Evolutionary conservation across 805 yeast species (phyloP).

Genomic region (Nakazawaea ishiwadae): DNA sequence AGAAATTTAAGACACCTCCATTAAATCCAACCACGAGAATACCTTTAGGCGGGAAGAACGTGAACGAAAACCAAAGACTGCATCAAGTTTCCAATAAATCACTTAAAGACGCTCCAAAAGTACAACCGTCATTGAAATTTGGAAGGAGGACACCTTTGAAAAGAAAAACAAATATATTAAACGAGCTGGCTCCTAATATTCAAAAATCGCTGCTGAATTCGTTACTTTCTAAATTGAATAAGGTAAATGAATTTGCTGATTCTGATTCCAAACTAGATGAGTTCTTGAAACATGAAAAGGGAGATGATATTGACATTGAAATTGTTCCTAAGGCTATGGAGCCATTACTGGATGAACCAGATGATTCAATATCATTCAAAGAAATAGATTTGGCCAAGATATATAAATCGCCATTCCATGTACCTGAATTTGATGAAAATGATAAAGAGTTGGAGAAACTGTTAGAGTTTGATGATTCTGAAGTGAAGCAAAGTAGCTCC

Average conservation of each 20-base stretch:
- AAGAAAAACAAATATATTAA: neutral
- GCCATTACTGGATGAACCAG: conserved; percentile 9
- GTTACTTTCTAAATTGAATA: conserved; percentile 1
- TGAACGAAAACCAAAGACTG: neutral
- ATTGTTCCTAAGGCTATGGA: neutral
- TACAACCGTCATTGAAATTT: neutral
- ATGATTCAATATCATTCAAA: conserved; percentile 10
- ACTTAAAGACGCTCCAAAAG: neutral
- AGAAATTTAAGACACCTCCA: conserved; percentile 10
- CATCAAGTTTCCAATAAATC: neutral
- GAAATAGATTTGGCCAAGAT: conserved; percentile 6
- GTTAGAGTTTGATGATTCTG: neutral
- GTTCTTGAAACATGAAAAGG: conserved; percentile 3
- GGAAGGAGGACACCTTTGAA: neutral
- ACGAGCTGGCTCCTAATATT: neutral
- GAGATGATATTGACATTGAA: conserved; percentile 7
- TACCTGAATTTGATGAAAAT: neutral
- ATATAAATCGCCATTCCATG: conserved; percentile 9
- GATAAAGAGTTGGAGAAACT: neutral
- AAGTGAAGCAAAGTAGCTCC: neutral
- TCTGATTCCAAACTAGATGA: conserved; percentile 8
- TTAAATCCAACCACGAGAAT: neutral
- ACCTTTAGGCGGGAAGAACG: conserved; percentile 2
- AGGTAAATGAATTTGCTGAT: neutral
- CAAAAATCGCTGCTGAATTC: neutral